Evolutionary conservation across 1,284 basidiomycete genomes (phyloP).

Genomic region (Hortiboletus rubellus): DNA sequence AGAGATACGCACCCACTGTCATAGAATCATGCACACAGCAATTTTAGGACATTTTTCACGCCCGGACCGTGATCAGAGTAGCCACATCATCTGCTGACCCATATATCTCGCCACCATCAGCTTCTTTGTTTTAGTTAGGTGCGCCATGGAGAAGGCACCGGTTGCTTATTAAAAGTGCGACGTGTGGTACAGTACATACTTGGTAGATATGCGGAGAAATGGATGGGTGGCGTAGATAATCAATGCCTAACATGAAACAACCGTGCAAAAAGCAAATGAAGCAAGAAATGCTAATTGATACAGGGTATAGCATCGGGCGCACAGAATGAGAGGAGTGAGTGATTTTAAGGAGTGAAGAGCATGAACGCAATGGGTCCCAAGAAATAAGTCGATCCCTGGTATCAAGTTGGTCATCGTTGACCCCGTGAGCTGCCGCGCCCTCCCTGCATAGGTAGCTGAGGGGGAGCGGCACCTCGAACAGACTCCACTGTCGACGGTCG

Average conservation of each 20-base stretch:
- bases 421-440: slow-evolving; percentile 21
- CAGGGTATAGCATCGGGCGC: slow-evolving; percentile 25
- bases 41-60: background rate
- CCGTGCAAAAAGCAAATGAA: background rate
- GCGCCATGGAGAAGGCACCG: slow-evolving; percentile 1
- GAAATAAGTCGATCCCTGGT: slow-evolving; percentile 5
- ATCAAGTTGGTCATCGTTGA: slow-evolving; percentile 10
- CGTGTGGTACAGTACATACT: slow-evolving; percentile 11
- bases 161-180: slow-evolving; percentile 12
- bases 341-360: slow-evolving; percentile 7
- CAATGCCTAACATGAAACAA: slow-evolving; percentile 2
- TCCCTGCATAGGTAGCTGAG: slow-evolving; percentile 35
- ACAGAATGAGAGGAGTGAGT: slow-evolving; percentile 8
- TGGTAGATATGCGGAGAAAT: slow-evolving; percentile 10
- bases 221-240: slow-evolving; percentile 3
- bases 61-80: background rate
- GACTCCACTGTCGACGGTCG: slow-evolving; percentile 24
- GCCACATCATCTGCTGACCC: background rate
- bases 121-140: background rate
- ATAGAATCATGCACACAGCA: slow-evolving; percentile 17
- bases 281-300: background rate
- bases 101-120: slow-evolving; percentile 16
- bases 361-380: slow-evolving; percentile 23
- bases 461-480: slow-evolving; percentile 20
- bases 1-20: slow-evolving; percentile 56